These are phyloP conservation scores for Candida stauntonica DNA, from an alignment of 805 yeast genomes.

Conservation along the genomic window DNA sequence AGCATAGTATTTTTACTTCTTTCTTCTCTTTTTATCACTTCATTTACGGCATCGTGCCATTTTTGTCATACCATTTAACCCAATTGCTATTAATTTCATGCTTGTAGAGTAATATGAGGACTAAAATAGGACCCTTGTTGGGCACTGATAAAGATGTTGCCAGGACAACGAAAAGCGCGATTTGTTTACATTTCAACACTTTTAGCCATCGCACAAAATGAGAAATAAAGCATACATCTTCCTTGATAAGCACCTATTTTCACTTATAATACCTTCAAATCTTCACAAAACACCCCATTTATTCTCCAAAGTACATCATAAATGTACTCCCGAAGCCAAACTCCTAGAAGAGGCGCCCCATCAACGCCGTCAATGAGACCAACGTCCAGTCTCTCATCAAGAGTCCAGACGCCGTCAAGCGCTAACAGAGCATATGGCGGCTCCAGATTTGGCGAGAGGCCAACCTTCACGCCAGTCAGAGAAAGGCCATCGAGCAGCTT, in stretches of 20 bases:
- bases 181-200: conserved; percentile 5
- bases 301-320: background rate
- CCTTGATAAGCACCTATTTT: no score
- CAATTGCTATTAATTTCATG: background rate
- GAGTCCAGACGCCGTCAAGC: conserved; percentile 23
- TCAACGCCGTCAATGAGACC: conserved; percentile 25
- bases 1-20: conserved; percentile 1
- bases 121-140: no score
- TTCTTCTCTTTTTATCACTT: background rate
- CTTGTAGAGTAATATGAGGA: no score
- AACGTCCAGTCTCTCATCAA: conserved; percentile 18
- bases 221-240: no score
- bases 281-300: no score
- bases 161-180: no score
- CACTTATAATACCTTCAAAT: no score
- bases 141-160: no score
- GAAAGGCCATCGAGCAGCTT: conserved; percentile 19
- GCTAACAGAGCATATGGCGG: conserved; percentile 11
- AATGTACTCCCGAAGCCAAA: conserved; percentile 23
- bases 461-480: conserved; percentile 21
- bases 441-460: conserved; percentile 21
- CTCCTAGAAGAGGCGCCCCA: conserved; percentile 19
- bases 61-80: no score
- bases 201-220: conserved; percentile 3
- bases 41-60: background rate